A percentile compares a stretch with the other conserved stretches of the same genome.
phyloP scores from a whole-genome alignment of 192 early-diverging fungal species.

The Chytriomyces hyalinus region DNA sequence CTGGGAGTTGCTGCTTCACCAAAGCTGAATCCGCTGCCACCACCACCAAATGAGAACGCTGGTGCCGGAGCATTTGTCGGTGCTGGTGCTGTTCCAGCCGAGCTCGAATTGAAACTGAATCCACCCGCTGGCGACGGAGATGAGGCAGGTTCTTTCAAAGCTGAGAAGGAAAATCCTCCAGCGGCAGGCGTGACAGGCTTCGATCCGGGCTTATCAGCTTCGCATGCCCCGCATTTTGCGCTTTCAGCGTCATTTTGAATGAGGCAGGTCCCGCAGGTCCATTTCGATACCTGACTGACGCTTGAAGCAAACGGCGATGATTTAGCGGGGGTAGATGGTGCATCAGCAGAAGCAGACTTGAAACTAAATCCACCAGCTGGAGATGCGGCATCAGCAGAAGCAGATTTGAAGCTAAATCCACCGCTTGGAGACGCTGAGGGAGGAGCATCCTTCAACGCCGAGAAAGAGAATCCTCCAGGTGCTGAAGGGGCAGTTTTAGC shows the following conservation, averaged over 20 bases:
- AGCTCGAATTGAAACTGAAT: not conserved
- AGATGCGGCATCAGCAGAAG: too few species aligned
- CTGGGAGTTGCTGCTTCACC: too few species aligned
- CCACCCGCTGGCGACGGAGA: not conserved
- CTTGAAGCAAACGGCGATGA: not conserved
- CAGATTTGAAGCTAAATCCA: too few species aligned
- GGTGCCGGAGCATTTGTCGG: not conserved
- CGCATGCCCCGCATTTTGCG: constrained; percentile 3
- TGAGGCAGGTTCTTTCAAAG: not conserved
- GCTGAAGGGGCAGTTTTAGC: not conserved
- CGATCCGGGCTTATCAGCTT: constrained; percentile 1
- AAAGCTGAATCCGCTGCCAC: too few species aligned
- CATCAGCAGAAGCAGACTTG: too few species aligned
- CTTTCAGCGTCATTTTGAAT: not conserved
- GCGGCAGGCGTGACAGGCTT: not conserved
- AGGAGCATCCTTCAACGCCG: too few species aligned
- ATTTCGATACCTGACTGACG: not conserved
- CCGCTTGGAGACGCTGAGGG: too few species aligned
- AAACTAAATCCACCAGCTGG: too few species aligned
- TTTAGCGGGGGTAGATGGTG: not conserved
- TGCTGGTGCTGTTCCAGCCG: not conserved
- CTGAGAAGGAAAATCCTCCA: constrained; percentile 15
- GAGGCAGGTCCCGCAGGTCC: not conserved
- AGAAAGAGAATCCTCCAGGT: too few species aligned
- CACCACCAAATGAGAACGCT: constrained; percentile 2